Base-by-base conservation (phyloP, 352 stramenopile species). In the Phytopythium cucurbitacearum region DNA sequence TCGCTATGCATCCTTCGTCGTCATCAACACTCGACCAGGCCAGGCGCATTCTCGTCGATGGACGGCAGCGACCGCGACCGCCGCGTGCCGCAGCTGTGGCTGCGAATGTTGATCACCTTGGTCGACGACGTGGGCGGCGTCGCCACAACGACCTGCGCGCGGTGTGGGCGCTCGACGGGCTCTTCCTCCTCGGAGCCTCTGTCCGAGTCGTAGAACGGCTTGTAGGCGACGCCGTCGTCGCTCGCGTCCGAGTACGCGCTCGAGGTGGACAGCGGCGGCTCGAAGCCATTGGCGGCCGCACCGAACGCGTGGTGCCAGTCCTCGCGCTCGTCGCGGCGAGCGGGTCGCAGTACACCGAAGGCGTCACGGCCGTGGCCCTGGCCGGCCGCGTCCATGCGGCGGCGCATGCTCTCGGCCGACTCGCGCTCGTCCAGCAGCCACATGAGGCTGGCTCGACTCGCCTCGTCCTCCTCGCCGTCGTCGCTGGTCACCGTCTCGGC, bases 341-440 rank as follows among this genome's bases (percentile, higher is more conserved):
- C 48, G 11, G 48, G 45, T 2, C 48, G 48, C 48, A 54, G 39
- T 7, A 54, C 8, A 28, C 16, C 48, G 16, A 54, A 21, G 5
- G 45, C 48, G 39, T 54, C 48, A 7, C 48, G 48, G 21, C 21
- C 16, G 15, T n/a, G 21, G 21, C 21, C 21, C 37, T 54, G 48
- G 3, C 53, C 51, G 41, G 60, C 36, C 21, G 56, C 57, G 36
- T 76, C 49, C n/a, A 70, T 52, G 34, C 56, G 65, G 5, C 59
- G 62, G 36, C 77, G 62, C 55, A 76, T 65, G 0, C 64, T 60
- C 41, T 74, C 60, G 42, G 64, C 51, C 21, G 70, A 68, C 37
- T 80, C 65, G 12, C 56, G 60, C 21, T 59, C 63, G 33, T 80
- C 70, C 11, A 84, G 47, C 6, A 73, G 57, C 58, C 69, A 78